Base-by-base conservation (phyloP, 1,284 basidiomycete genomes). In the Apiotrichum montevideense region DNA sequence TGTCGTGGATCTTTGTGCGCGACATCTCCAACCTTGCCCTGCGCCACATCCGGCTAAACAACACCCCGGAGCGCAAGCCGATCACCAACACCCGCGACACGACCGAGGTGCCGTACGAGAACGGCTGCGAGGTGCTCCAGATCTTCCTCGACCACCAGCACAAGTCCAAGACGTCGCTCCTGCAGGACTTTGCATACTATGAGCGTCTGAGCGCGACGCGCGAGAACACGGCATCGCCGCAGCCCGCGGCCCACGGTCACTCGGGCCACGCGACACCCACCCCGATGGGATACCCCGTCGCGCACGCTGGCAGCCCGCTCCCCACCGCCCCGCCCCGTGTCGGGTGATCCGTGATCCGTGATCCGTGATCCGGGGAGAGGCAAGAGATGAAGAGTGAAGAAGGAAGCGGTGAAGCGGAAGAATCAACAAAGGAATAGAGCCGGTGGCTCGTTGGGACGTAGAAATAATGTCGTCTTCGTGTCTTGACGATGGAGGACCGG, bases 21-120 rank as follows among this genome's bases (percentile, higher is more conserved):
- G 93, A 95, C 70, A 90, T 96, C 51, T 92, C 92, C 14, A 92
- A 94, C 64, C 82, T 87, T 29, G 79, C 64, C 42, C 58, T 63
- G 6, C 66, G 68, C 35, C 74, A 76, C 42, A 67, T 72, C 54
- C 65, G 73, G 6, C 66, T 64, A 61, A 93, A 90, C 72, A 97
- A 97, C 77, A 97, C 93, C 3, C 90, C 89, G 68, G 93, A 97
- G 75, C 85, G 90, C 68, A 97, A 97, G 77, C 93, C 93, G 1
- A 93, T 97, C 56, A 96, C 92, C 2, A 94, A 94, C 68, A 94
- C 90, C 21, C 68, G 78, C 11, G 78, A 79, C 62, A 80, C 79
- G 4, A 79, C 96, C 74, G 93, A 97, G 71, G 80, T 97, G 29
- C 84, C 92, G 46, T 89, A 90, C 46, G 93, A 96, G 65, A 91